These are phyloP conservation scores for Phytophthora crassamura DNA, from an alignment of 352 stramenopile genomes.

Conservation along the genomic window DNA sequence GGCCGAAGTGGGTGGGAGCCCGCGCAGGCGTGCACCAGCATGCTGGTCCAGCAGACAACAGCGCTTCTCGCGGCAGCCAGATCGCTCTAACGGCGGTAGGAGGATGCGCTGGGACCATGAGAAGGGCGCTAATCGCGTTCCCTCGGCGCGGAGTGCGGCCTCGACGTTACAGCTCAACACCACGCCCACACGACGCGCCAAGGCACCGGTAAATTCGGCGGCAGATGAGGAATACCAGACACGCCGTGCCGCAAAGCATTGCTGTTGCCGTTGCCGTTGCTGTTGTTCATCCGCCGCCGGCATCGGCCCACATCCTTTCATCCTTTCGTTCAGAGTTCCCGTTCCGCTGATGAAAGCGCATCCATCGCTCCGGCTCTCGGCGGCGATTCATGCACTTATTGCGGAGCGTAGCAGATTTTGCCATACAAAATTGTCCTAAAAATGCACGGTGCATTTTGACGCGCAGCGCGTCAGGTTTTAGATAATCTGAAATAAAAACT, in stretches of 20 bases:
- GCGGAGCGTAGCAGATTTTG: too few relatives aligned
- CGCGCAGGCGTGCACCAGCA: too few relatives aligned
- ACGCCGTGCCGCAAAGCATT: constrained; percentile 21
- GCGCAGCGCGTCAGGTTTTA: too few relatives aligned
- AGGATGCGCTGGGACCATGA: constrained; percentile 20
- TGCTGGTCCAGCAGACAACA: too few relatives aligned
- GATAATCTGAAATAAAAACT: too few relatives aligned
- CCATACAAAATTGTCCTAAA: too few relatives aligned
- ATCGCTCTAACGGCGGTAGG: constrained; percentile 11
- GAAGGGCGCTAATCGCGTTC: constrained; percentile 6
- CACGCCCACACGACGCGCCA: neutral
- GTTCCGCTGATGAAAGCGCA: constrained; percentile 27
- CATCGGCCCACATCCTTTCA: constrained; percentile 11
- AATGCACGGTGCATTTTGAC: too few relatives aligned
- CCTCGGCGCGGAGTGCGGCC: constrained; percentile 7
- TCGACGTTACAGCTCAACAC: neutral
- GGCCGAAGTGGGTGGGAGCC: neutral
- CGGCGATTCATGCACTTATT: too few relatives aligned
- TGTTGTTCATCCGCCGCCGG: neutral
- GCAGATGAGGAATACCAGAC: constrained; percentile 1
- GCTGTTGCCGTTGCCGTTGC: constrained; percentile 10
- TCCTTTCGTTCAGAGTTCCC: constrained; percentile 18
- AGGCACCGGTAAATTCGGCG: constrained; percentile 20
- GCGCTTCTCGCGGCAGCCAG: neutral
- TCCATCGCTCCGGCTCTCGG: constrained; percentile 24